Evolutionary conservation across 2,329 filamentous ascomycete species (phyloP).

Genomic region (Alternaria triticimaculans): DNA sequence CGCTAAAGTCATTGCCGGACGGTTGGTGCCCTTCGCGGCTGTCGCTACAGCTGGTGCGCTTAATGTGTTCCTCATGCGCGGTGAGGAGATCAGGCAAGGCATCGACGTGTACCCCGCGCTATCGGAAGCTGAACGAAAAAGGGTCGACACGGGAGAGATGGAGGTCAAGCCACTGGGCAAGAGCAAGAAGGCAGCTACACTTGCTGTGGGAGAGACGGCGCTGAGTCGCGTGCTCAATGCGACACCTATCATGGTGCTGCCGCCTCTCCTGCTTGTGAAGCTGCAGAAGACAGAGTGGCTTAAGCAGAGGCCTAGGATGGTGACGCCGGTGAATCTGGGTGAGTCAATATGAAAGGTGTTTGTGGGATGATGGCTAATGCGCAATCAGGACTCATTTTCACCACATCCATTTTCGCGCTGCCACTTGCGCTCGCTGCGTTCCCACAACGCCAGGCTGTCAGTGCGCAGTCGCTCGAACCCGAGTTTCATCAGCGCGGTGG

Average conservation of each 20-base stretch:
- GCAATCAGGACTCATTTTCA: slow-evolving; percentile 70
- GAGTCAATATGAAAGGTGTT: slow-evolving; percentile 57
- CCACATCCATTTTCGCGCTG: slow-evolving; percentile 85
- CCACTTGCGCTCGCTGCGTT: slow-evolving; percentile 91
- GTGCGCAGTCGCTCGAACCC: slow-evolving; percentile 76
- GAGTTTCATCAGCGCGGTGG: slow-evolving; percentile 87
- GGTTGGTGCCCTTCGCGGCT: slow-evolving; percentile 95
- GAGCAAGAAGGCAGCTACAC: slow-evolving; percentile 82
- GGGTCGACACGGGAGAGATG: slow-evolving; percentile 67
- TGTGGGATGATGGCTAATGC: slow-evolving; percentile 53
- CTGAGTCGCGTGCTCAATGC: slow-evolving; percentile 90
- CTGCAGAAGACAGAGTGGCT: slow-evolving; percentile 87
- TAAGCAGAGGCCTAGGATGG: slow-evolving; percentile 75
- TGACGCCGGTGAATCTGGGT: slow-evolving; percentile 82
- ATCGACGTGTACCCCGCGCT: slow-evolving; percentile 92
- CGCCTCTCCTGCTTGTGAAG: slow-evolving; percentile 82
- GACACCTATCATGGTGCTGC: slow-evolving; percentile 96
- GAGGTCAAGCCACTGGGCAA: slow-evolving; percentile 76
- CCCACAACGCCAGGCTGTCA: slow-evolving; percentile 85
- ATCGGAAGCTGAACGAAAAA: slow-evolving; percentile 70
- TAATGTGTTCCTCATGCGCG: slow-evolving; percentile 97
- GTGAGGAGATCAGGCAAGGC: slow-evolving; percentile 89
- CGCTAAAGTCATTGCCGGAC: slow-evolving; percentile 76
- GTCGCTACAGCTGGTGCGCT: slow-evolving; percentile 89
- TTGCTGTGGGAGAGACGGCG: slow-evolving; percentile 93